phyloP scores from a whole-genome alignment of 805 yeast genomes.

The Debaryomyces castellii region DNA sequence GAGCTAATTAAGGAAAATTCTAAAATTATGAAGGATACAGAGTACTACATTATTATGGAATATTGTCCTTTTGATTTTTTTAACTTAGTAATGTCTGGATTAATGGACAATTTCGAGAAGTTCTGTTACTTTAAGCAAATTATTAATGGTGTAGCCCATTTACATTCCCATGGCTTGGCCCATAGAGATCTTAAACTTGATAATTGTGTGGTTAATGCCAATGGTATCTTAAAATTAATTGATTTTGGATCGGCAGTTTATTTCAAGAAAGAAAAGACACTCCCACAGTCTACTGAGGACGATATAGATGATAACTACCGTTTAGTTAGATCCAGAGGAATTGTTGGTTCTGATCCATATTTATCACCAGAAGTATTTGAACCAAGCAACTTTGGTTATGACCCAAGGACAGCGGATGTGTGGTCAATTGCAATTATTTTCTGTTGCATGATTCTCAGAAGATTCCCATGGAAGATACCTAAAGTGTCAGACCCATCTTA shows the following conservation, averaged over 20 bases:
- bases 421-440: conserved; percentile 94
- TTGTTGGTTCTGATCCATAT: conserved; percentile 96
- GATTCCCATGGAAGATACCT: conserved; percentile 98
- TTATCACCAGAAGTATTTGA: conserved; percentile 86
- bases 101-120: conserved; percentile 68
- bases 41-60: conserved; percentile 81
- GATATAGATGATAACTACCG: conserved; percentile 47
- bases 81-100: conserved; percentile 87
- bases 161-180: conserved; percentile 83
- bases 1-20: conserved; percentile 68
- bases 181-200: conserved; percentile 92
- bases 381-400: conserved; percentile 51
- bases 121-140: conserved; percentile 84
- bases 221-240: conserved; percentile 80
- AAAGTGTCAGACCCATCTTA: conserved; percentile 71
- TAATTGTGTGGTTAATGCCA: conserved; percentile 78
- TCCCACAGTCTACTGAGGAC: conserved; percentile 8
- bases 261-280: conserved; percentile 55
- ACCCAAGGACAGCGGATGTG: conserved; percentile 84
- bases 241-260: conserved; percentile 94
- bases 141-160: conserved; percentile 66
- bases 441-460: conserved; percentile 81
- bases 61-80: conserved; percentile 90
- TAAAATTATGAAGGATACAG: conserved; percentile 20
- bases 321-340: conserved; percentile 67